These are phyloP conservation scores for Malassezia yamatoensis DNA, from an alignment of 1,284 basidiomycete genomes.

Conservation along the genomic window DNA sequence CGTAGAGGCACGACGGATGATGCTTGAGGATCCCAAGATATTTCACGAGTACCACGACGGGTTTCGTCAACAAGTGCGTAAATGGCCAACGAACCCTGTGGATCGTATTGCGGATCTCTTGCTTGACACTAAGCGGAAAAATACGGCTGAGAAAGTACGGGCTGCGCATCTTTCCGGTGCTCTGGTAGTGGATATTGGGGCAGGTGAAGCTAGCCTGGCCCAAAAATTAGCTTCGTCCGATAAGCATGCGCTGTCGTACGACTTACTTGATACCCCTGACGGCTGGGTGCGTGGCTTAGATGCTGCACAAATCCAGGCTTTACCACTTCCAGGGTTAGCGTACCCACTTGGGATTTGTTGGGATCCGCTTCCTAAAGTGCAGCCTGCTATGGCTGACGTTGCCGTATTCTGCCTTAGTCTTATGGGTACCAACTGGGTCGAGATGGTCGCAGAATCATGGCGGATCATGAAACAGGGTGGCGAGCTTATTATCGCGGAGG, in stretches of 20 bases:
- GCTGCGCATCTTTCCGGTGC: conserved; percentile 50
- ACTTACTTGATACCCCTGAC: conserved; percentile 67
- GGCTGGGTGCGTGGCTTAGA: conserved; percentile 49
- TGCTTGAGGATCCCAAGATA: conserved; percentile 30
- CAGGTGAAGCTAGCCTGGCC: conserved; percentile 84
- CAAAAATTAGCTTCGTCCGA: conserved; percentile 39
- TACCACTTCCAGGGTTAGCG: conserved; percentile 27
- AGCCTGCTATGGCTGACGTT: conserved; percentile 64
- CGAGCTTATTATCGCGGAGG: conserved; percentile 83
- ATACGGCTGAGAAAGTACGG: background rate
- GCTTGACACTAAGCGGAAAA: conserved; percentile 5
- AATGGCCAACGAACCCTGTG: conserved; percentile 47
- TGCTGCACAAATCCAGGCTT: conserved; percentile 23
- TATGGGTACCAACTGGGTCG: conserved; percentile 95
- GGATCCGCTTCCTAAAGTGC: background rate
- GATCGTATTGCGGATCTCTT: conserved; percentile 29
- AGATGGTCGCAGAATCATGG: conserved; percentile 77
- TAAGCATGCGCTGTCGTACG: conserved; percentile 58
- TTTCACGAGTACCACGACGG: conserved; percentile 45
- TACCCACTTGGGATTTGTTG: conserved; percentile 7
- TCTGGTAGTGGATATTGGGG: conserved; percentile 84
- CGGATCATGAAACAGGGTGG: conserved; percentile 70
- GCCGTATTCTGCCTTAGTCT: conserved; percentile 87
- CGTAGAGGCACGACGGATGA: conserved; percentile 27
- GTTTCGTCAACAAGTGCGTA: conserved; percentile 40